These are phyloP conservation scores for Byssochlamys sp. DNA, from an alignment of 2,329 filamentous ascomycete species.

Conservation along the genomic window DNA sequence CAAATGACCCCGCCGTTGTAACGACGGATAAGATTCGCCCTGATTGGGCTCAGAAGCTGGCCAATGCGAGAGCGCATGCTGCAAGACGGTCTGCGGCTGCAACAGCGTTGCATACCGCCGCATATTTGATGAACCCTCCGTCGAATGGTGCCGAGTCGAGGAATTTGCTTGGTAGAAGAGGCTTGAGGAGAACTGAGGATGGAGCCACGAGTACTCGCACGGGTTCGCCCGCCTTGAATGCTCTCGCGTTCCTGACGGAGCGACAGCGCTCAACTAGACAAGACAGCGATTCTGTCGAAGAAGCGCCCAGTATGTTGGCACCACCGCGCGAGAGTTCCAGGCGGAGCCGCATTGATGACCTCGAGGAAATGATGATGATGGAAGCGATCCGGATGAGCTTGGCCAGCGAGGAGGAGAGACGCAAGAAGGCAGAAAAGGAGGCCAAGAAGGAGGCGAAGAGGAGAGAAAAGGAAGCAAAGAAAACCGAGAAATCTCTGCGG, in stretches of 20 bases:
- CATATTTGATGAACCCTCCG: conserved; percentile 69
- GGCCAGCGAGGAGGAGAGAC: conserved; percentile 87
- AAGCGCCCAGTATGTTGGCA: conserved; percentile 24
- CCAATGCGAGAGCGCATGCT: conserved; percentile 73
- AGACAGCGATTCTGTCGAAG: conserved; percentile 28
- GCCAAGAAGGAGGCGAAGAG: conserved; percentile 74
- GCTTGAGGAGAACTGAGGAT: conserved; percentile 33
- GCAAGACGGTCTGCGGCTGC: conserved; percentile 81
- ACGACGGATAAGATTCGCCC: conserved; percentile 87
- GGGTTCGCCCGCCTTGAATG: conserved; percentile 34
- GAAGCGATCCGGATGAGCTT: conserved; percentile 86
- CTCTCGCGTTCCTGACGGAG: conserved; percentile 40
- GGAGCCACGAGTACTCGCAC: conserved; percentile 23
- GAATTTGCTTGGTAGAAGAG: conserved; percentile 49
- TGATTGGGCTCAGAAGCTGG: conserved; percentile 86
- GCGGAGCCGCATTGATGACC: conserved; percentile 64
- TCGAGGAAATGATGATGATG: conserved; percentile 98
- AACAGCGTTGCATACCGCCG: conserved; percentile 86
- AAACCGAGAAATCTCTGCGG: conserved; percentile 58
- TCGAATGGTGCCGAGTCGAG: conserved; percentile 35
- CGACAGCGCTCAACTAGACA: conserved; percentile 25
- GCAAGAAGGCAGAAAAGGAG: conserved; percentile 73
- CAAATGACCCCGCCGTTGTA: conserved; percentile 73
- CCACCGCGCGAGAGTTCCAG: conserved; percentile 45
- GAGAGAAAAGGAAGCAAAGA: conserved; percentile 73